Evolutionary conservation across 805 yeast genomes (phyloP).

Genomic region (Dipodascus geniculatus): DNA sequence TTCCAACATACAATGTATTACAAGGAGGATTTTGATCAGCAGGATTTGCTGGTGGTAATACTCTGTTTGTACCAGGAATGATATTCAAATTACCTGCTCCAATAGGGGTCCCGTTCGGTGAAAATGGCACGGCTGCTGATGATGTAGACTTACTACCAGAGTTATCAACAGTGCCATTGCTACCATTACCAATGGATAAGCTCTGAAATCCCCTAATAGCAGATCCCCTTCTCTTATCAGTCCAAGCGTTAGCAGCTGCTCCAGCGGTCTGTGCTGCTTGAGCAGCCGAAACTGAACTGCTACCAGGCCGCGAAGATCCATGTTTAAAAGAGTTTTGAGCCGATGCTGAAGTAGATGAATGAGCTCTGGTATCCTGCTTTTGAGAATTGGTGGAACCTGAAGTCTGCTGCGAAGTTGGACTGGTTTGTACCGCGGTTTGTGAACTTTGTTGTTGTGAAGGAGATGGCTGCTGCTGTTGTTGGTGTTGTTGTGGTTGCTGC

Average conservation of each 20-base stretch:
- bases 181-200: neutral
- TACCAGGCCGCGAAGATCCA: slow-evolving; percentile 4
- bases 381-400: neutral
- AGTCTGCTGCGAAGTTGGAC: slow-evolving; percentile 5
- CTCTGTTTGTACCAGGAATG: slow-evolving; percentile 29
- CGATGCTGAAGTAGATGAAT: slow-evolving; percentile 6
- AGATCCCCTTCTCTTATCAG: slow-evolving; percentile 2
- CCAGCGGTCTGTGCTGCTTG: slow-evolving; percentile 2
- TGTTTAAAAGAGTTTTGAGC: slow-evolving; percentile 8
- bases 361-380: slow-evolving; percentile 1
- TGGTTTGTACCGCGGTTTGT: slow-evolving; percentile 6
- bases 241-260: slow-evolving; percentile 4
- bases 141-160: slow-evolving; percentile 16
- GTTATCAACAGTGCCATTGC: slow-evolving; percentile 5
- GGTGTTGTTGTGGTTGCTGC: slow-evolving; percentile 5
- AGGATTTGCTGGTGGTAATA: slow-evolving; percentile 64
- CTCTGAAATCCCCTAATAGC: slow-evolving; percentile 1
- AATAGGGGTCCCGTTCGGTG: slow-evolving; percentile 23
- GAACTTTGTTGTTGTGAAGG: slow-evolving; percentile 1
- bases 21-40: slow-evolving; percentile 99
- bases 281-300: slow-evolving; percentile 1
- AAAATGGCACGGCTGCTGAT: slow-evolving; percentile 22
- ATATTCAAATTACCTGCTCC: slow-evolving; percentile 17
- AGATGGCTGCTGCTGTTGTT: slow-evolving; percentile 5
- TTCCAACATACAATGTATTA: slow-evolving; percentile 93